Percentiles rank a stretch among this genome's conserved stretches.
phyloP scores from a whole-genome alignment of 441 rosid genomes.

The Pelargonium australe region DNA sequence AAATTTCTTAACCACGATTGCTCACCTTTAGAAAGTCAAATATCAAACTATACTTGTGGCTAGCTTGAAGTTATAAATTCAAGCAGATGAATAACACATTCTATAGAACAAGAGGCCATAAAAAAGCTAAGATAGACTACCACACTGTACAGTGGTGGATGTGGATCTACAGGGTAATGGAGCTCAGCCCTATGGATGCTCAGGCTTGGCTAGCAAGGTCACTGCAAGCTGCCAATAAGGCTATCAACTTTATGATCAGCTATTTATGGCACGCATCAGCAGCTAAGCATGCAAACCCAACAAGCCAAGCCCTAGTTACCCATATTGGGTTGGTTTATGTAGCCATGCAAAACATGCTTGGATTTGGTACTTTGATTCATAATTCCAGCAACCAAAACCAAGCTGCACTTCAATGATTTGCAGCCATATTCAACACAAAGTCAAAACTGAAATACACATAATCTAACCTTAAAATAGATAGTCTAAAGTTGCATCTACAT shows the following conservation, averaged over 20 bases:
- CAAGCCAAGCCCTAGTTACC: too few relatives aligned
- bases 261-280: too few relatives aligned
- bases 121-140: background rate
- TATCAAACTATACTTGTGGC: background rate
- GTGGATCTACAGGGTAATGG: background rate
- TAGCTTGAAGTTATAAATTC: background rate
- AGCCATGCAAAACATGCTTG: background rate
- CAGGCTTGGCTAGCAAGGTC: background rate
- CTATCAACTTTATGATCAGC: background rate
- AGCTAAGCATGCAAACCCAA: too few relatives aligned
- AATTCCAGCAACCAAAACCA: background rate
- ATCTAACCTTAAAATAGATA: background rate
- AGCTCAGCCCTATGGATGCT: background rate
- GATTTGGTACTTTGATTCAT: background rate
- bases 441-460: background rate
- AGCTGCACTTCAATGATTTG: background rate
- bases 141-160: background rate
- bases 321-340: background rate
- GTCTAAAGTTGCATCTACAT: conserved; percentile 7
- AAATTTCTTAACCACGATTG: background rate
- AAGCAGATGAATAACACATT: too few relatives aligned
- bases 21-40: background rate
- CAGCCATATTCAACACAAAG: background rate
- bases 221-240: background rate
- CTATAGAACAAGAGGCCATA: background rate